Evolutionary conservation across 148 eudicot genomes (phyloP).

Genomic region (Chenopodium berlandieri): DNA sequence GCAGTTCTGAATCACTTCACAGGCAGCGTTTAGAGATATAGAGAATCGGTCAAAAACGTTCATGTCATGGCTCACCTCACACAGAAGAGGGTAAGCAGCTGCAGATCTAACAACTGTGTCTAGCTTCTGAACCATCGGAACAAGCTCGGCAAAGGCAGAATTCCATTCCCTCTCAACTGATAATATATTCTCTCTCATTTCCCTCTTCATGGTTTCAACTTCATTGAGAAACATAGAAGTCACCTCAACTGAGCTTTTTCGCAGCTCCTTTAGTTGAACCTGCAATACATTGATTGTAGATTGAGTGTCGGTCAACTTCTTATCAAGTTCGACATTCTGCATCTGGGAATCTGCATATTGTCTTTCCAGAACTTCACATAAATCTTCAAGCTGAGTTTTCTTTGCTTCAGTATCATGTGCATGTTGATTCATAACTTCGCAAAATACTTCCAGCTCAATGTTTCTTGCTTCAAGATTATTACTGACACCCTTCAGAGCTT

Average conservation of each 20-base stretch:
- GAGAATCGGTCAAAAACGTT: conserved; percentile 40
- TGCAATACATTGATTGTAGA: conserved; percentile 45
- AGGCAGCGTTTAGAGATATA: conserved; percentile 54
- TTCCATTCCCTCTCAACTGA: conserved; percentile 49
- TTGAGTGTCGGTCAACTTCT: conserved; percentile 43
- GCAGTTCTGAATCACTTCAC: conserved; percentile 52
- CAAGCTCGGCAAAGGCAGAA: conserved; percentile 39
- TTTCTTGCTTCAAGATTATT: conserved; percentile 50
- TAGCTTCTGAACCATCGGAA: conserved; percentile 53
- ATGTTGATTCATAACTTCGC: conserved; percentile 58
- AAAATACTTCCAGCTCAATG: conserved; percentile 64
- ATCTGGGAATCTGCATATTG: conserved; percentile 34
- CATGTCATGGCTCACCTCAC: conserved; percentile 24
- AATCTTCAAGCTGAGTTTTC: conserved; percentile 45
- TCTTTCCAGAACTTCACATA: conserved; percentile 41
- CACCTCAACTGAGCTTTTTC: conserved; percentile 39
- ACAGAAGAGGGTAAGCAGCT: conserved; percentile 16
- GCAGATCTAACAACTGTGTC: conserved; percentile 40
- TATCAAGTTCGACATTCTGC: conserved; percentile 45
- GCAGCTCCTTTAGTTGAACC: conserved; percentile 51
- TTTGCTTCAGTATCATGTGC: conserved; percentile 45
- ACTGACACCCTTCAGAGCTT: conserved; percentile 46
- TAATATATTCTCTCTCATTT: conserved; percentile 41
- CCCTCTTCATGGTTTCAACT: conserved; percentile 51
- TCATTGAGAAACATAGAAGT: conserved; percentile 39